Evolutionary conservation across 129 eudicot genomes (phyloP).

Genomic region (Logfia minima): DNA sequence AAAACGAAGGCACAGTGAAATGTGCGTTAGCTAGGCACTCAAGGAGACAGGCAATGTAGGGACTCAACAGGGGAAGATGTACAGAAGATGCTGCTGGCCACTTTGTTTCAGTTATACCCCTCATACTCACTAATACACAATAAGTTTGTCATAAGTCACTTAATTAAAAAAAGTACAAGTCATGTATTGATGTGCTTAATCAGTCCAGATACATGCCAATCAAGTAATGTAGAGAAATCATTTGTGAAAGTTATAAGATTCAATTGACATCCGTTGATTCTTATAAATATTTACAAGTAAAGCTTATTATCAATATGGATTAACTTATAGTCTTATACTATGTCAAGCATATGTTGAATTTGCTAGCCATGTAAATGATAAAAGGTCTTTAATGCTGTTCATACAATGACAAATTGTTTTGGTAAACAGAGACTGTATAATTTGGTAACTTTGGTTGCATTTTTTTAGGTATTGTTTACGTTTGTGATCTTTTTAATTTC

Average conservation of each 20-base stretch:
- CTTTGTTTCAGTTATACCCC: not conserved
- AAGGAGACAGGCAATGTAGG: too few species aligned
- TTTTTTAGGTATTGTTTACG: too few species aligned
- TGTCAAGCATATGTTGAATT: too few species aligned
- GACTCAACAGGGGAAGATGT: not conserved
- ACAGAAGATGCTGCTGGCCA: not conserved
- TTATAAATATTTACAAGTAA: too few species aligned
- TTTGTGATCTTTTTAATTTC: not conserved
- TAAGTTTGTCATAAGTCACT: not conserved
- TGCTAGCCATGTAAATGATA: too few species aligned
- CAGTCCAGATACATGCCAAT: not conserved
- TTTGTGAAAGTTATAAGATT: too few species aligned
- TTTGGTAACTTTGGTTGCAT: too few species aligned
- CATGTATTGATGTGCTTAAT: not conserved
- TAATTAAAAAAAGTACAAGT: not conserved
- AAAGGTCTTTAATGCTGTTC: too few species aligned
- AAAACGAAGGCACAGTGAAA: not conserved
- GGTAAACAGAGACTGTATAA: too few species aligned
- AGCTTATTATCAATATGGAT: not conserved
- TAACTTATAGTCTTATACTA: not conserved
- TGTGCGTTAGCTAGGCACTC: not conserved
- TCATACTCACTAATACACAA: not conserved
- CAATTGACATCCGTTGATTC: too few species aligned
- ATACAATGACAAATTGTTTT: too few species aligned
- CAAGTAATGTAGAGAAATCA: too few species aligned